Evolutionary conservation across 805 yeast species (phyloP).

Genomic region (Priceomyces carsonii): DNA sequence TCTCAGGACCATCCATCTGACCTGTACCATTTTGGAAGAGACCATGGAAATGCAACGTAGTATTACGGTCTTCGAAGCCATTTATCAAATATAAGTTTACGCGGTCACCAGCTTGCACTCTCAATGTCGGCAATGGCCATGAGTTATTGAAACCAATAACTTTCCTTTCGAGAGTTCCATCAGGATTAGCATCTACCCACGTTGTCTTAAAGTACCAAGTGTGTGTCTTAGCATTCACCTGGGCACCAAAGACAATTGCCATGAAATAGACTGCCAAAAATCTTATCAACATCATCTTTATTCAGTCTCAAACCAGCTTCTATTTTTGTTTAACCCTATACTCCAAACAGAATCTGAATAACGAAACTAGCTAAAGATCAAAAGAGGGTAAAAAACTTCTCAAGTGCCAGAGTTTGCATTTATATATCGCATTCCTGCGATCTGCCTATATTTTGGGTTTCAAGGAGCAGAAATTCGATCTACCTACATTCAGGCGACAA

Average conservation of each 20-base stretch:
- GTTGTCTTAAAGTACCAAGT: constrained; percentile 64
- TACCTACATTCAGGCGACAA: background rate
- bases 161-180: constrained; percentile 54
- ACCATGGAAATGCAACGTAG: constrained; percentile 93
- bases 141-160: constrained; percentile 68
- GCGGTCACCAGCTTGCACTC: constrained; percentile 78
- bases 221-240: constrained; percentile 50
- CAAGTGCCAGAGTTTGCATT: constrained; percentile 3
- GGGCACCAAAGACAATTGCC: constrained; percentile 11
- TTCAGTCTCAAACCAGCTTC: constrained; percentile 11
- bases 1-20: constrained; percentile 90
- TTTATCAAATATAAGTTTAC: constrained; percentile 73
- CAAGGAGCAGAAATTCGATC: too few species aligned
- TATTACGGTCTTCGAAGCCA: constrained; percentile 65
- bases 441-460: too few species aligned
- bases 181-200: constrained; percentile 70
- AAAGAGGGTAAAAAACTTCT: constrained; percentile 12
- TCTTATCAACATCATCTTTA: constrained; percentile 5
- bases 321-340: constrained; percentile 7
- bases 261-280: constrained; percentile 12
- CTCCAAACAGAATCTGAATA: constrained; percentile 10
- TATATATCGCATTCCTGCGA: constrained; percentile 3
- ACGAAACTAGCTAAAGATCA: constrained; percentile 13
- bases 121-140: constrained; percentile 88
- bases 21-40: constrained; percentile 74